A percentile compares a stretch with the other conserved stretches of the same genome.
Conservation (phyloP, 495 filamentous ascomycete genomes). For the Penicillium paxilli region DNA sequence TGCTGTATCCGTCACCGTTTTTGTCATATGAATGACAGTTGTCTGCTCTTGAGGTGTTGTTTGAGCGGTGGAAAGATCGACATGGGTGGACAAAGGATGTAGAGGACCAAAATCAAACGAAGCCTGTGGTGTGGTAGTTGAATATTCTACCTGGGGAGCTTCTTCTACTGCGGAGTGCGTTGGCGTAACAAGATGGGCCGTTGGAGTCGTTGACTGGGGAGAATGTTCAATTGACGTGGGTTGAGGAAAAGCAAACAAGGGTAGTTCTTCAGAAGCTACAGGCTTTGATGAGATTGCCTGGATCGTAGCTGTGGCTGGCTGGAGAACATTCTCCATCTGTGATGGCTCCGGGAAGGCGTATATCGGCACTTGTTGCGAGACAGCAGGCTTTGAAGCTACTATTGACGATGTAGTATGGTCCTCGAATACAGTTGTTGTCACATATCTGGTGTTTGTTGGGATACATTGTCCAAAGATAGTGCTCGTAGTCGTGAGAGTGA, state of each 20-base stretch:
- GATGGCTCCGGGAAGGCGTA: neutral
- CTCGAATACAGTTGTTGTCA: constrained; percentile 12
- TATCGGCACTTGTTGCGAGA: neutral
- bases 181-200: no score
- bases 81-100: neutral
- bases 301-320: neutral
- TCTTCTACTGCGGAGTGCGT: neutral
- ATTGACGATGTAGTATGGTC: neutral
- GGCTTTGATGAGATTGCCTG: neutral
- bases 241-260: neutral
- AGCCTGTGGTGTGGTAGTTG: neutral
- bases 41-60: constrained; percentile 2
- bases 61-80: neutral
- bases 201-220: neutral
- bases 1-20: neutral
- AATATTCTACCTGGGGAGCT: neutral
- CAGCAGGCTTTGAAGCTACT: neutral
- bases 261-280: neutral
- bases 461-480: constrained; percentile 24
- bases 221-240: neutral
- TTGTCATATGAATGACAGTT: constrained; percentile 17
- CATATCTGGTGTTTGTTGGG: constrained; percentile 11
- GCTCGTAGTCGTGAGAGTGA: constrained; percentile 31
- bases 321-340: neutral
- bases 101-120: neutral